Evolutionary conservation across 75 land plant genomes (phyloP).

Genomic region (Pinus taeda): DNA sequence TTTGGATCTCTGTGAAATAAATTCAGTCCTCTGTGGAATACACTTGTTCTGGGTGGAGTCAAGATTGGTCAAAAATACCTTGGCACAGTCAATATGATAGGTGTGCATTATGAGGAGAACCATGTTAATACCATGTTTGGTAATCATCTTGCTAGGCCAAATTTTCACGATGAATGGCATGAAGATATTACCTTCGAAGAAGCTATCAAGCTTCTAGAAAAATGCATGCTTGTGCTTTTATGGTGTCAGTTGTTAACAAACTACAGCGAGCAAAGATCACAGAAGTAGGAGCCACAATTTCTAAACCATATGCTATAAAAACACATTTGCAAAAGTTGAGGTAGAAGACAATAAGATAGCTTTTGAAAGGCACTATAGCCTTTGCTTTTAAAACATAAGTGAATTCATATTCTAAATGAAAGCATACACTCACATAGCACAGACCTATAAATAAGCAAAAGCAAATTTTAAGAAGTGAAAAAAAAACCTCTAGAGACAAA

Average conservation of each 20-base stretch:
- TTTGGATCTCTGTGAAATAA: slow-evolving; percentile 54
- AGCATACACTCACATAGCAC: too few relatives aligned
- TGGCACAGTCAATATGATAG: slow-evolving; percentile 88
- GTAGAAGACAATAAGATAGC: too few relatives aligned
- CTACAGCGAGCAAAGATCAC: slow-evolving; percentile 47
- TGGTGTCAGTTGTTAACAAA: slow-evolving; percentile 83
- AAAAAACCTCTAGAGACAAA: too few relatives aligned
- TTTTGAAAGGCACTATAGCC: too few relatives aligned
- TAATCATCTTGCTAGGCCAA: slow-evolving; percentile 86
- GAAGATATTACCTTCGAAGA: slow-evolving; percentile 82
- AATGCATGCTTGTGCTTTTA: slow-evolving; percentile 78
- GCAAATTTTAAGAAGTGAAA: too few relatives aligned
- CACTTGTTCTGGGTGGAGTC: slow-evolving; percentile 75
- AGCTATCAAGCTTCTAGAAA: slow-evolving; percentile 74
- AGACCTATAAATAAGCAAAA: too few relatives aligned
- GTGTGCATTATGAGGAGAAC: slow-evolving; percentile 81
- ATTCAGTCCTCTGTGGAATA: slow-evolving; percentile 87
- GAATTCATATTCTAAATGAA: too few relatives aligned
- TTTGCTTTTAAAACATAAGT: too few relatives aligned
- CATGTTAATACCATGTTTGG: slow-evolving; percentile 95
- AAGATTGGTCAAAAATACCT: slow-evolving; percentile 77
- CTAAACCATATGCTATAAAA: too few relatives aligned
- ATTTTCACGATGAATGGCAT: slow-evolving; percentile 80
- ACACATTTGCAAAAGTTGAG: too few relatives aligned
- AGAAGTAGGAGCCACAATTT: too few relatives aligned